phyloP scores from a whole-genome alignment of 805 yeast genomes.

The Yarrowia sp. region DNA sequence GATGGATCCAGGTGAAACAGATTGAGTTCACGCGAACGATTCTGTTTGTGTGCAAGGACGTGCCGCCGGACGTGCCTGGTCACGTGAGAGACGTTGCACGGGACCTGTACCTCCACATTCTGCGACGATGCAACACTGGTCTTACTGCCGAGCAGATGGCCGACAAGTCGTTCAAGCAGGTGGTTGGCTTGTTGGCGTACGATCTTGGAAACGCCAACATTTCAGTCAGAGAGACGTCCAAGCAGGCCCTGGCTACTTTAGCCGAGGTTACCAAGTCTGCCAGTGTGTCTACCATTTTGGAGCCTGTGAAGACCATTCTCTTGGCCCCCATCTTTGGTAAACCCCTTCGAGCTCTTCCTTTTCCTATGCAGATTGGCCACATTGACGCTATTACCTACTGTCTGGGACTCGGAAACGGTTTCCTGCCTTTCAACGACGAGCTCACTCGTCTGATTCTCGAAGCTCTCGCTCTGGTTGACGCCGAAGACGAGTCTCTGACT shows the following conservation, averaged over 20 bases:
- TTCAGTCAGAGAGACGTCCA: conserved; percentile 82
- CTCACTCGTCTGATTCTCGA: conserved; percentile 82
- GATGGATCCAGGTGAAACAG: conserved; percentile 79
- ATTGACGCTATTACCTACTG: conserved; percentile 97
- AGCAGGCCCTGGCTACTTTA: conserved; percentile 67
- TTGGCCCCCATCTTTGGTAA: conserved; percentile 95
- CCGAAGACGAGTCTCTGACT: conserved; percentile 94
- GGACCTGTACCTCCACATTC: conserved; percentile 65
- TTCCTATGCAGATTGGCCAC: conserved; percentile 98
- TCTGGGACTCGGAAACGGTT: conserved; percentile 77
- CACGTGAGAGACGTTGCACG: conserved; percentile 77
- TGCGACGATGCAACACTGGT: conserved; percentile 69
- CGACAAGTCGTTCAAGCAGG: conserved; percentile 76
- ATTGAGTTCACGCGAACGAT: conserved; percentile 85
- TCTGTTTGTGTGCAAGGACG: conserved; percentile 87
- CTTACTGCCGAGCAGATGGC: conserved; percentile 68
- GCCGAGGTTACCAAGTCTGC: conserved; percentile 69
- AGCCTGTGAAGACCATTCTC: conserved; percentile 80
- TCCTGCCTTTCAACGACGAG: conserved; percentile 87
- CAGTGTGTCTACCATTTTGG: conserved; percentile 75
- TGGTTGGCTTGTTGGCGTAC: conserved; percentile 87
- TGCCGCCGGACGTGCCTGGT: conserved; percentile 85
- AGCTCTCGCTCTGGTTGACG: conserved; percentile 93
- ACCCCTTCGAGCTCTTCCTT: conserved; percentile 94
- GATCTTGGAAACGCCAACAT: conserved; percentile 90